Conservation (phyloP, 1,284 basidiomycete genomes). For the Pseudozyma sp. region DNA sequence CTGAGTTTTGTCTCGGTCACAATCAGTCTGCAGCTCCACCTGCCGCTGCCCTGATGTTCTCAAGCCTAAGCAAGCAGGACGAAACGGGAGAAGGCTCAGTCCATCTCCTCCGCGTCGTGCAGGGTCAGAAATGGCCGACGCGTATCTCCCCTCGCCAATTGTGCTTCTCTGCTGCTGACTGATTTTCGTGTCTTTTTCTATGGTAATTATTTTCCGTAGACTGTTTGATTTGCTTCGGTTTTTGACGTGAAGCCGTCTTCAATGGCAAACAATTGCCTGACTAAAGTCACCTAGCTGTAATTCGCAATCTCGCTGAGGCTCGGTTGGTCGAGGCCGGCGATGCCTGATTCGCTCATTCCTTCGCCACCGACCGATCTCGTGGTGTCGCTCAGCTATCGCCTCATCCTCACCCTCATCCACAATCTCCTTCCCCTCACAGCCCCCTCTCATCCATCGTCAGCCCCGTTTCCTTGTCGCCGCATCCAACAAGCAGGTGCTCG, state of each 20-base stretch:
- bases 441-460: neutral
- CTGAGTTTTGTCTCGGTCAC: no score
- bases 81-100: neutral
- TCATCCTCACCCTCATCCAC: neutral
- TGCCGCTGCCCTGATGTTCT: neutral
- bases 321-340: neutral
- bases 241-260: no score
- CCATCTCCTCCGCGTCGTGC: neutral
- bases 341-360: slow-evolving; percentile 14
- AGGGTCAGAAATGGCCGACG: no score
- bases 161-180: no score
- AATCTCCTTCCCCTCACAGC: neutral
- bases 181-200: no score
- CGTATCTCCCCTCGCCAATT: no score
- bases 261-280: no score
- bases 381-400: neutral
- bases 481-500: neutral
- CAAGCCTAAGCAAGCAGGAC: neutral
- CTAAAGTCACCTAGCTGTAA: no score
- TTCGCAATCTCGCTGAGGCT: no score
- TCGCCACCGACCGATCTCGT: slow-evolving; percentile 9
- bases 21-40: neutral
- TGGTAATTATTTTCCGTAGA: no score
- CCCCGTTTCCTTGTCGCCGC: neutral
- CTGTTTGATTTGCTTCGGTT: no score